Evolutionary conservation across 177 flowering plant species (phyloP), one percentile per base, ranked within the genome.

Genomic region (Vitis hybrid): DNA sequence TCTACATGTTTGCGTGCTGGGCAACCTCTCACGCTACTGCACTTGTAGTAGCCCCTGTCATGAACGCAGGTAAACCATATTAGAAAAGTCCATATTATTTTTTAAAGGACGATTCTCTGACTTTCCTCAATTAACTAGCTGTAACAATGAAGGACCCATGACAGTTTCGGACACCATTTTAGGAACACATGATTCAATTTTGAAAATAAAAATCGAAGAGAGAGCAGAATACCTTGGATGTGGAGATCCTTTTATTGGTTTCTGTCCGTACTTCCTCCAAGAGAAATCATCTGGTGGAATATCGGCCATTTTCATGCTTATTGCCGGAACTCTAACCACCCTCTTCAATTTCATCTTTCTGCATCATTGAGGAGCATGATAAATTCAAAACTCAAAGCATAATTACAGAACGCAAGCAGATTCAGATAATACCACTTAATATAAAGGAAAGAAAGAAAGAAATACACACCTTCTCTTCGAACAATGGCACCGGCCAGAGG

Each of bases 241-340:
- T 10, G 98, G 97, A 56, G 98, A 94, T 29, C 98, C 98, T 74
- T 94, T 94, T 51, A 94, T 94, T 55, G 98, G 98, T 59, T 93
- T 93, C 73, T 93, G 98, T 11, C 98, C 98, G 65, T 94, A 94
- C 75, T 94, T 94, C 70, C 98, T 87, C 98, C 98, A 94, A 1
- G 98, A 94, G 69, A 78, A 94, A 77, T 92, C 98, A 62, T 94
- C 98, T 2, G 96, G 93, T 61, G 98, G 98, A 70, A 94, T 90
- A 72, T 94, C 97, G 0, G 98, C 83, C 88, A 94, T 79, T 78
- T 90, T 94, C 84, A 85, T 67, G 79, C 98, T 94, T 18, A 92
- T 91, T 3, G 98, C 98, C 19, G 94, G 95, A 29, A 93, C 92
- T 74, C 92, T 81, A 7, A 90, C 83, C 58, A 86, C 87, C 70